Conservation (phyloP, 2,329 filamentous ascomycete genomes). For the Nannizzia gypsea region DNA sequence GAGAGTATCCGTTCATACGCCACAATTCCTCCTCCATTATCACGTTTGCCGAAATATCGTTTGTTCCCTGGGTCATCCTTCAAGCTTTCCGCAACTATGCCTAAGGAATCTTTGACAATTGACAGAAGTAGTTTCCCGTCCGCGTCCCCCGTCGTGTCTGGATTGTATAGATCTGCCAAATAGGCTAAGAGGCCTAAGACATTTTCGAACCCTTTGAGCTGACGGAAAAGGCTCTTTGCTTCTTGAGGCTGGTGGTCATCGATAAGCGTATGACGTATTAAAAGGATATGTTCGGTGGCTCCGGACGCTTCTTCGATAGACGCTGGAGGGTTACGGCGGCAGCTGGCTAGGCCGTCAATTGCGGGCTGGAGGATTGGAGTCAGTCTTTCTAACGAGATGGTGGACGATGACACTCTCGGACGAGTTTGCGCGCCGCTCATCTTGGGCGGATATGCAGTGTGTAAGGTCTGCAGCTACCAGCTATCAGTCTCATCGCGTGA, state of each 20-base stretch:
- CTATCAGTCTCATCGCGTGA: neutral
- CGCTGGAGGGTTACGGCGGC: conserved; percentile 21
- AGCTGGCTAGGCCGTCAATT: conserved; percentile 27
- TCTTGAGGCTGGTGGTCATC: conserved; percentile 39
- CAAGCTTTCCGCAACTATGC: conserved; percentile 63
- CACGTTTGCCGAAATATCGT: conserved; percentile 67
- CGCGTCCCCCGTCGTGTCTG: conserved; percentile 45
- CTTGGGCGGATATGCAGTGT: neutral
- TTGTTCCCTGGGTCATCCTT: conserved; percentile 73
- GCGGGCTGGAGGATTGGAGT: conserved; percentile 28
- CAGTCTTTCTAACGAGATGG: conserved; percentile 24
- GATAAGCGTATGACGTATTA: conserved; percentile 54
- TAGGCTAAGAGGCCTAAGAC: conserved; percentile 58
- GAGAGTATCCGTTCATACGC: conserved; percentile 57
- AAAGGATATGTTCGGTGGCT: conserved; percentile 47
- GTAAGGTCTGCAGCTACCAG: neutral
- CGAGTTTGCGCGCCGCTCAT: conserved; percentile 13
- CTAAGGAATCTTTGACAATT: conserved; percentile 45
- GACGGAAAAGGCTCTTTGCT: conserved; percentile 70
- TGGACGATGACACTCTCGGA: conserved; percentile 11
- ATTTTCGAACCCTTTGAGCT: conserved; percentile 64
- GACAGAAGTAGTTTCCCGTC: conserved; percentile 57
- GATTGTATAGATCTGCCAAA: conserved; percentile 63
- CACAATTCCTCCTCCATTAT: conserved; percentile 68
- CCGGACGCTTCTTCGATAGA: conserved; percentile 26